Percentiles rank a stretch among this genome's conserved stretches.
Conservation (phyloP, 257 asterid genomes). For the Salvia hispanica region DNA sequence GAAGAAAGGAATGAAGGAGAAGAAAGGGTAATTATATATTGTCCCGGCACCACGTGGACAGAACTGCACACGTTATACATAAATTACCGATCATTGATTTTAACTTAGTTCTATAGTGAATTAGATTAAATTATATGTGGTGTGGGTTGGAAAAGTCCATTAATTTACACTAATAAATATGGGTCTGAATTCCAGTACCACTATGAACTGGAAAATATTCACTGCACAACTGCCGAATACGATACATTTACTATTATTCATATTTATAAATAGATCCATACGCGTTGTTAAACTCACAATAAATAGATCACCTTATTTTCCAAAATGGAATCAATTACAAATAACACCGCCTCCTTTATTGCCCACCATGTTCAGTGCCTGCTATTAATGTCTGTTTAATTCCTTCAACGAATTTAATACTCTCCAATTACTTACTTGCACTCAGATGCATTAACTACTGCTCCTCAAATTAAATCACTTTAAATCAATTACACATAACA, state of each 20-base stretch:
- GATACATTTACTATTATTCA: slow-evolving; percentile 33
- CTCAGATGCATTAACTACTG: no score
- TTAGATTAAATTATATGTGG: slow-evolving; percentile 21
- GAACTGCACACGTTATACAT: no score
- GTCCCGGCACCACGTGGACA: no score
- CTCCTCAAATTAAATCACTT: no score
- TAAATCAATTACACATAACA: no score
- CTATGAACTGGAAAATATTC: slow-evolving; percentile 40
- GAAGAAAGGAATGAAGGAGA: no score
- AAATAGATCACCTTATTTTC: slow-evolving; percentile 12
- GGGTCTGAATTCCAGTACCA: slow-evolving; percentile 34
- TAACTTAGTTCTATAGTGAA: background rate
- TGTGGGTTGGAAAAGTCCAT: slow-evolving; percentile 24
- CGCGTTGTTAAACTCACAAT: slow-evolving; percentile 12
- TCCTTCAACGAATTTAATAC: background rate
- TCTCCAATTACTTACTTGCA: background rate
- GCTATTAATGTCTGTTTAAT: background rate
- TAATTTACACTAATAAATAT: slow-evolving; percentile 30
- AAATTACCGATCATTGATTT: no score
- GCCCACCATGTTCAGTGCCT: slow-evolving; percentile 13
- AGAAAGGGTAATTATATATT: no score
- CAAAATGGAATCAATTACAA: background rate
- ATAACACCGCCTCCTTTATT: background rate
- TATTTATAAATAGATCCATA: background rate
- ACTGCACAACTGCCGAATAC: slow-evolving; percentile 38